These are phyloP conservation scores for Arthrinium puccinioides DNA, from an alignment of 2,329 filamentous ascomycete species.

Conservation along the genomic window DNA sequence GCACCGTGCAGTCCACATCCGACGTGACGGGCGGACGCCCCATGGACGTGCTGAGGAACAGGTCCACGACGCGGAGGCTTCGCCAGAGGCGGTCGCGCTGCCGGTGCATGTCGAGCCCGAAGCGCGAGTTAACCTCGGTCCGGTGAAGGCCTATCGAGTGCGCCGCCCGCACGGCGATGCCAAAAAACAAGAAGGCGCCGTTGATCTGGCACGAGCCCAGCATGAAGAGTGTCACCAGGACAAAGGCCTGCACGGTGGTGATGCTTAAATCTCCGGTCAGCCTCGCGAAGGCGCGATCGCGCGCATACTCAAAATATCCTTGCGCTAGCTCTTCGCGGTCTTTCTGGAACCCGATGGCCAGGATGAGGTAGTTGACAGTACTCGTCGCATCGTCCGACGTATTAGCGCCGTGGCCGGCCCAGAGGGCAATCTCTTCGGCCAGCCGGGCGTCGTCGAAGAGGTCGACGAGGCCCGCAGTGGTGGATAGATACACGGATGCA, in stretches of 20 bases:
- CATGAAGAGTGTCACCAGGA: slow-evolving; percentile 46
- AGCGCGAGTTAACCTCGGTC: slow-evolving; percentile 45
- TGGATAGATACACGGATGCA: slow-evolving; percentile 14
- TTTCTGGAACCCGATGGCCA: slow-evolving; percentile 41
- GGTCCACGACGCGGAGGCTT: slow-evolving; percentile 42
- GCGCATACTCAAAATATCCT: slow-evolving; percentile 42
- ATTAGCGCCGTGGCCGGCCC: slow-evolving; percentile 29
- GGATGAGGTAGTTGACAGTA: slow-evolving; percentile 39
- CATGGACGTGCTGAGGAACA: slow-evolving; percentile 47
- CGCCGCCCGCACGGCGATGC: slow-evolving; percentile 43
- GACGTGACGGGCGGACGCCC: slow-evolving; percentile 46
- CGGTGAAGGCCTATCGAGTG: slow-evolving; percentile 47
- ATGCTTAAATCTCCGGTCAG: slow-evolving; percentile 40
- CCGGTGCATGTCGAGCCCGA: slow-evolving; percentile 33
- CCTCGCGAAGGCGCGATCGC: slow-evolving; percentile 34
- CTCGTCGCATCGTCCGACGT: slow-evolving; percentile 28
- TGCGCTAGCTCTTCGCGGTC: slow-evolving; percentile 33
- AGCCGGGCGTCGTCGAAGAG: slow-evolving; percentile 37
- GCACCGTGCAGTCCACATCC: slow-evolving; percentile 46
- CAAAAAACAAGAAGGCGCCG: slow-evolving; percentile 47
- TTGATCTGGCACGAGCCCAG: slow-evolving; percentile 48
- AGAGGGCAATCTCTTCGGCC: slow-evolving; percentile 30
- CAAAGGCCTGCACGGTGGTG: slow-evolving; percentile 41
- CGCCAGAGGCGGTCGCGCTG: slow-evolving; percentile 45
- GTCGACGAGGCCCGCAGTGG: slow-evolving; percentile 39